Evolutionary conservation across 495 filamentous ascomycete species (phyloP), one percentile per base, ranked within the genome.

Genomic region (Chaetomium cochliodes): DNA sequence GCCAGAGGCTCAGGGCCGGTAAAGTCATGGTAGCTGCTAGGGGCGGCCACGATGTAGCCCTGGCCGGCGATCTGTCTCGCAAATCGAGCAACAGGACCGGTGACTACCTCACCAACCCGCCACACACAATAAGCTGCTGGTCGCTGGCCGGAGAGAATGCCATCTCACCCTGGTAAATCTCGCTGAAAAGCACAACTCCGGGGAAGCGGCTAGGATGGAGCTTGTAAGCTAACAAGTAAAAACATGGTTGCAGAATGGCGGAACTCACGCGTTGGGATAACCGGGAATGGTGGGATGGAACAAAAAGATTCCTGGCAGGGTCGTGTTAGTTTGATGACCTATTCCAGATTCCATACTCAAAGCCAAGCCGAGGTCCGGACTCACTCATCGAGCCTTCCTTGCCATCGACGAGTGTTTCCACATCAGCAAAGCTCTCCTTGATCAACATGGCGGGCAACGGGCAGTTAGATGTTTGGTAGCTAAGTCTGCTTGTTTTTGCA

Each of bases 11-110:
- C 92, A 0, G 93, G 90, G 5, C 89, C 90, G 26, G 86, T 91
- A 74, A 97, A 97, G 77, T 96, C 93, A 73, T 98, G 93, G 73
- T 96, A 98, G 62, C 87, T 92, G 49, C 89, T 92, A 0, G 93
- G 92, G 0, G 92, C 93, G 5, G 88, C 93, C 63, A 91, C 92
- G 65, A 98, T 96, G 74, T 96, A 98, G 58, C 93, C 93, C 71
- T 96, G 92, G 4, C 92, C 88, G 28, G 92, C 91, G 58, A 98
- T 96, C 73, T 96, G 92, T 62, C 93, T 87, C 28, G 91, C 92
- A 70, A 98, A 96, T 51, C 93, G 88, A 47, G 88, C 84, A 22
- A 98, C 93, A 3, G 93, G 93, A 0, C 93, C 93, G 63, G 93
- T 97, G 16, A 97, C 93, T 96, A 57, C 63, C 16, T n/a, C 26